Conservation (phyloP, 768 basidiomycete genomes). For the Neoboletus magnificus region DNA sequence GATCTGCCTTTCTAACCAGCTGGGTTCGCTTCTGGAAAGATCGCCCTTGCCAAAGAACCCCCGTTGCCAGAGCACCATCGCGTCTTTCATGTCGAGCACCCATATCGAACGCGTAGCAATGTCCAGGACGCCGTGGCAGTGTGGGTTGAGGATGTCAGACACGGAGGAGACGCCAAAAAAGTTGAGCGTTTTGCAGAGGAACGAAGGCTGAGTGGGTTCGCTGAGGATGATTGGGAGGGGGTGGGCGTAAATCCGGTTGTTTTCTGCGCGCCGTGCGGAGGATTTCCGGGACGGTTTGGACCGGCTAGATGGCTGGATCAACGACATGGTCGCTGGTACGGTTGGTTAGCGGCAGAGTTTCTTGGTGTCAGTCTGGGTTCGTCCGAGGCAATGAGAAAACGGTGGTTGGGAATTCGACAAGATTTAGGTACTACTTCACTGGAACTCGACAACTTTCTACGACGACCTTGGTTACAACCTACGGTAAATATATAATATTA, state of each 20-base stretch:
- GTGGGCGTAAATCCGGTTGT: constrained; percentile 63
- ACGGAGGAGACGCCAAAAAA: constrained; percentile 52
- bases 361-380: background rate
- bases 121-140: constrained; percentile 77
- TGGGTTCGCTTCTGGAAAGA: constrained; percentile 91
- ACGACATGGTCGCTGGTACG: constrained; percentile 39
- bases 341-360: background rate
- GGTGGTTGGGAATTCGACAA: background rate
- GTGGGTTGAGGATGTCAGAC: constrained; percentile 64
- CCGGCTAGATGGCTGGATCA: constrained; percentile 40
- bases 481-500: background rate
- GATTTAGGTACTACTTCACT: background rate
- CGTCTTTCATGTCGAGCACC: constrained; percentile 64
- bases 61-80: constrained; percentile 72
- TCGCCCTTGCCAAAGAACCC: constrained; percentile 99
- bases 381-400: background rate
- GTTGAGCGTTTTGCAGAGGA: constrained; percentile 45
- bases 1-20: constrained; percentile 80
- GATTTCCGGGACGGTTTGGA: constrained; percentile 45
- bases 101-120: constrained; percentile 81
- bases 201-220: constrained; percentile 38
- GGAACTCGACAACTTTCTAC: background rate
- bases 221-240: constrained; percentile 63
- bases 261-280: constrained; percentile 55
- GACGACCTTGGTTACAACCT: background rate